Evolutionary conservation across 2,329 filamentous ascomycete species (phyloP), one percentile per base, ranked within the genome.

Genomic region (Colletotrichum salicis): DNA sequence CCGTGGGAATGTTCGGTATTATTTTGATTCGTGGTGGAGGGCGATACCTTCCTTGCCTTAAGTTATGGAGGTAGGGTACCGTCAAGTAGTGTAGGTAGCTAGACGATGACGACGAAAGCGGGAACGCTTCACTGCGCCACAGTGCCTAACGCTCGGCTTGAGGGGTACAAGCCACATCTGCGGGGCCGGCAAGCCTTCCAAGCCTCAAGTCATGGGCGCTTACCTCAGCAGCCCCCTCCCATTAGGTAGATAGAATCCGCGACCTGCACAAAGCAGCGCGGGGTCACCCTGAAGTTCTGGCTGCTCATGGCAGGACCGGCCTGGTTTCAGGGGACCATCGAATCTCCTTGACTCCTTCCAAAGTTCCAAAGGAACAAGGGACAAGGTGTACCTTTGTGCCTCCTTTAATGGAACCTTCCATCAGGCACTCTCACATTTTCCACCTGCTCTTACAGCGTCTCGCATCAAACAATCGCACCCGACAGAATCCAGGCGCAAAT

Each of bases 251-350:
- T 37, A 12, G 12, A 62, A 27, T 62, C 59, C n/a, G 19, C 15
- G 27, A n/a, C 4, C 19, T 24, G 15, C 27, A n/a, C 27, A 10
- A 27, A 19, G 56, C 58, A 63, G 22, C 65, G 69, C 69, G 69
- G 69, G 69, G 69, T 71, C 69, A 55, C 48, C 3, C 37, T 41
- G 37, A 19, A 41, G 13, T 55, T 64, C 57, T 67, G 58, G 27
- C 24, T 59, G 51, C 22, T 58, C 60, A 15, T 27, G 51, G 57
- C 54, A 69, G 52, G 13, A 64, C 27, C 57, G 31, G 58, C 48
- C 41, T 27, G 35, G 65, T 69, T 69, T 71, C 69, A 71, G 69
- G 69, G 69, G 69, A 69, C 69, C 65, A 55, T 71, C 19, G n/a
- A 60, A 61, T 66, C 59, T 71, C 64, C 60, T 70, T 48, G 19